Conservation (phyloP, 1,139 yeast species). For the Yamadazyma pseudoaaseri region DNA sequence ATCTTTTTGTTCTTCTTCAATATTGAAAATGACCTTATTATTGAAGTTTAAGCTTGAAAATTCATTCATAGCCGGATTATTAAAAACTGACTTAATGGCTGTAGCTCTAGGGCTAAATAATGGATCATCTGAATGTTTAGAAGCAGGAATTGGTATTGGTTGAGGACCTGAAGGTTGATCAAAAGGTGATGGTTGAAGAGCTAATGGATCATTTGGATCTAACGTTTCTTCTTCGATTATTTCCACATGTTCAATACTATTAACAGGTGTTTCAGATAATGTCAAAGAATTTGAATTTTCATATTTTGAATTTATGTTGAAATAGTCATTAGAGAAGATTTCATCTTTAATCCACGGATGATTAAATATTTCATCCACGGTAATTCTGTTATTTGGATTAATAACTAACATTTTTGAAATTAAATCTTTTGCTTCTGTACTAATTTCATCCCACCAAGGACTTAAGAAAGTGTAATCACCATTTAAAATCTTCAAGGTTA, state of each 20-base stretch:
- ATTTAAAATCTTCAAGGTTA: slow-evolving; percentile 77
- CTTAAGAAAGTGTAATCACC: slow-evolving; percentile 81
- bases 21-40: slow-evolving; percentile 35
- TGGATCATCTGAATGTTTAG: slow-evolving; percentile 6
- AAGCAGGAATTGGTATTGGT: slow-evolving; percentile 8
- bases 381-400: slow-evolving; percentile 66
- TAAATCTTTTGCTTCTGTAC: slow-evolving; percentile 70
- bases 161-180: slow-evolving; percentile 9
- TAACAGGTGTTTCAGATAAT: slow-evolving; percentile 5
- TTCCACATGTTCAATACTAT: slow-evolving; percentile 10
- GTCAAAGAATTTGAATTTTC: slow-evolving; percentile 9
- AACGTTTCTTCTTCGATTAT: slow-evolving; percentile 2
- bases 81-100: slow-evolving; percentile 47
- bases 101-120: slow-evolving; percentile 38
- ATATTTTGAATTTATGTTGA: slow-evolving; percentile 15
- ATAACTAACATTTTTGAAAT: slow-evolving; percentile 53
- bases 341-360: slow-evolving; percentile 42
- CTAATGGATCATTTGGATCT: slow-evolving; percentile 14
- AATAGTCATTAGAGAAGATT: slow-evolving; percentile 15
- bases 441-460: slow-evolving; percentile 98
- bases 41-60: slow-evolving; percentile 16
- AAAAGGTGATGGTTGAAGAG: slow-evolving; percentile 20
- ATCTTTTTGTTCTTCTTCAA: slow-evolving; percentile 19
- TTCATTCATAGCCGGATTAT: slow-evolving; percentile 42
- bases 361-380: slow-evolving; percentile 61